These are phyloP conservation scores for Fusarium pseudocircinatum DNA, from an alignment of 2,329 filamentous ascomycete genomes.

Conservation along the genomic window DNA sequence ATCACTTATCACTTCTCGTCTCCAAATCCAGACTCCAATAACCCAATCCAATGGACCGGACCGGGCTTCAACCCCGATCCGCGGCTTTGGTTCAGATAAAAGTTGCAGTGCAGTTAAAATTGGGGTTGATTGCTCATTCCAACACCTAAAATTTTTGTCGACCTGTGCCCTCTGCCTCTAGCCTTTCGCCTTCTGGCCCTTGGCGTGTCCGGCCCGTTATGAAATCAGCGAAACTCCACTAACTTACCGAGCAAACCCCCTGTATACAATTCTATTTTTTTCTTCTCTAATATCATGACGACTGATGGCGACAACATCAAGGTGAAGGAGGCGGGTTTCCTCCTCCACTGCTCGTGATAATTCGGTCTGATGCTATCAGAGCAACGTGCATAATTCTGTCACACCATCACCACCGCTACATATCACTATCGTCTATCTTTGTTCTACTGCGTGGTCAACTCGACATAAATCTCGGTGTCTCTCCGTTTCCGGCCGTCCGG, in stretches of 20 bases:
- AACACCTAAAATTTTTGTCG: not conserved
- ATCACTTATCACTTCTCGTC: conserved; percentile 17
- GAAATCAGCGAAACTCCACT: conserved; percentile 22
- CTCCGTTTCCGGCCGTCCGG: conserved; percentile 40
- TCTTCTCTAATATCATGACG: conserved; percentile 3
- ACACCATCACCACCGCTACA: not conserved
- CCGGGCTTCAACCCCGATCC: conserved; percentile 33
- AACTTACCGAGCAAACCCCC: conserved; percentile 20
- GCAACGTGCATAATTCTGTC: conserved; percentile 6
- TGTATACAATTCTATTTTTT: conserved; percentile 13
- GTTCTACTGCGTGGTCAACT: not conserved
- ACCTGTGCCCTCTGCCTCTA: not conserved
- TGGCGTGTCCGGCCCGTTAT: conserved; percentile 14
- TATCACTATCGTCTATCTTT: not conserved
- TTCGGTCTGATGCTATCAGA: not conserved
- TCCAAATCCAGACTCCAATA: conserved; percentile 20
- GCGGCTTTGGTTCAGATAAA: conserved; percentile 20
- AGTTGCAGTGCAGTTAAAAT: conserved; percentile 12
- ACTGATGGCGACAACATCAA: not conserved
- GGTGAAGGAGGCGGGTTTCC: conserved; percentile 21
- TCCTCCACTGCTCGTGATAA: not conserved
- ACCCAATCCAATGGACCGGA: conserved; percentile 16
- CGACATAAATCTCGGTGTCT: conserved; percentile 25
- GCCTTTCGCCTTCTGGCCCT: conserved; percentile 10
- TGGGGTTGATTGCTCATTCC: not conserved